Conservation (phyloP, 1,284 basidiomycete genomes). For the Austropuccinia psidii region DNA sequence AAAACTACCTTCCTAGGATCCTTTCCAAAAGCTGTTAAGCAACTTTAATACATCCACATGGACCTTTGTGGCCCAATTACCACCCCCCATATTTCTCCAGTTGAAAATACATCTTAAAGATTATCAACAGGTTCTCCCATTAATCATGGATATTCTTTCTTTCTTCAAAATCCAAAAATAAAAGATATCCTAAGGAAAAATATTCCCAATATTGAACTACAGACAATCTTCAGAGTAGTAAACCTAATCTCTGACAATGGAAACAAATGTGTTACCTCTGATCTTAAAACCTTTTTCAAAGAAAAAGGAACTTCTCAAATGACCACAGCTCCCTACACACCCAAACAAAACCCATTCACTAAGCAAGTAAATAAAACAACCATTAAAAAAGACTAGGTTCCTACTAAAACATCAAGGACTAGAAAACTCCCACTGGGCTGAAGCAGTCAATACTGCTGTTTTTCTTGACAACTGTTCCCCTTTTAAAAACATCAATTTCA, state of each 20-base stretch:
- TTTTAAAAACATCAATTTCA: neutral
- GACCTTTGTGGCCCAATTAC: neutral
- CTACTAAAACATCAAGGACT: slow-evolving; percentile 44
- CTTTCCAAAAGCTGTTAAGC: neutral
- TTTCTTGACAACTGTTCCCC: slow-evolving; percentile 48
- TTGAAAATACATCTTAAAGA: neutral
- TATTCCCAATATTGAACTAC: slow-evolving; percentile 38
- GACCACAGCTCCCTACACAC: slow-evolving; percentile 48
- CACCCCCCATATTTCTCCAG: neutral
- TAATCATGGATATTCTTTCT: neutral
- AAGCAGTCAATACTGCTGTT: slow-evolving; percentile 43
- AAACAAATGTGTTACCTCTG: slow-evolving; percentile 42
- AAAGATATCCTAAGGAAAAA: neutral
- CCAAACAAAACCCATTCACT: slow-evolving; percentile 46
- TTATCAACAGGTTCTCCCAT: neutral
- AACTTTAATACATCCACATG: neutral
- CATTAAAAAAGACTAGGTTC: slow-evolving; percentile 41
- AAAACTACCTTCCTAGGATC: neutral
- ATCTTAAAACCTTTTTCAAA: slow-evolving; percentile 43
- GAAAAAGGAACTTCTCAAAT: slow-evolving; percentile 45
- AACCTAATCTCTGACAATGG: slow-evolving; percentile 47
- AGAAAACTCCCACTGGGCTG: slow-evolving; percentile 46
- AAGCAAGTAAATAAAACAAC: slow-evolving; percentile 45
- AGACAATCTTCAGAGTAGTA: slow-evolving; percentile 45
- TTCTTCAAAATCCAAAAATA: neutral